Percentiles rank a stretch among this genome's conserved stretches.
Conservation (phyloP, 441 rosid species). For the Populus hybrid region DNA sequence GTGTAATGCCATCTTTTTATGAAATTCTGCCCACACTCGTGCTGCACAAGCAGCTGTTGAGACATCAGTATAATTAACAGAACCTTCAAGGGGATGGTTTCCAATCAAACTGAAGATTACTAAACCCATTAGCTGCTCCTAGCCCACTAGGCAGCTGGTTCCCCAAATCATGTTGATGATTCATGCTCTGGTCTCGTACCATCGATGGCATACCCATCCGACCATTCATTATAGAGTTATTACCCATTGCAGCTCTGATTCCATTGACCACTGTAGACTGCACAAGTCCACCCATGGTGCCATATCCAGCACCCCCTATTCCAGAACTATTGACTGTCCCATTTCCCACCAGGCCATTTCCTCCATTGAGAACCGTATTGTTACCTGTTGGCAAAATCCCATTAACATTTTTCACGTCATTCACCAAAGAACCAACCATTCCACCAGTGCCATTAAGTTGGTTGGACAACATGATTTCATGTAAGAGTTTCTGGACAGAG, state of each 20-base stretch:
- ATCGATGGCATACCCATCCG: slow-evolving; percentile 54
- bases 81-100: slow-evolving; percentile 51
- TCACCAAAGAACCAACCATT: slow-evolving; percentile 55
- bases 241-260: slow-evolving; percentile 57
- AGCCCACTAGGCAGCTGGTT: slow-evolving; percentile 67
- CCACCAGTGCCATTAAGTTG: slow-evolving; percentile 60
- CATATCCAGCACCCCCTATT: slow-evolving; percentile 50
- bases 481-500: slow-evolving; percentile 81
- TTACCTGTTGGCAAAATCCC: slow-evolving; percentile 47
- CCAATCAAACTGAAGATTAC: slow-evolving; percentile 87
- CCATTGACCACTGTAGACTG: slow-evolving; percentile 66
- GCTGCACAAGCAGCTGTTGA: slow-evolving; percentile 38
- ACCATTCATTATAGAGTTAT: slow-evolving; percentile 62
- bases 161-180: slow-evolving; percentile 70
- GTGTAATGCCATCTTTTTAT: slow-evolving; percentile 22
- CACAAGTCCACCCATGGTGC: slow-evolving; percentile 57
- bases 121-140: slow-evolving; percentile 80
- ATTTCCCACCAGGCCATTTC: slow-evolving; percentile 51
- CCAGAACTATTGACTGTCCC: slow-evolving; percentile 49
- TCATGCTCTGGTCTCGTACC: slow-evolving; percentile 60
- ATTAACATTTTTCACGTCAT: slow-evolving; percentile 56
- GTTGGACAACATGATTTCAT: slow-evolving; percentile 69
- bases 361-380: slow-evolving; percentile 40
- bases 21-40: slow-evolving; percentile 32
- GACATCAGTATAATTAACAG: slow-evolving; percentile 14